phyloP scores from a whole-genome alignment of 2,329 filamentous ascomycete species.

The Metarhizium guizhouense region DNA sequence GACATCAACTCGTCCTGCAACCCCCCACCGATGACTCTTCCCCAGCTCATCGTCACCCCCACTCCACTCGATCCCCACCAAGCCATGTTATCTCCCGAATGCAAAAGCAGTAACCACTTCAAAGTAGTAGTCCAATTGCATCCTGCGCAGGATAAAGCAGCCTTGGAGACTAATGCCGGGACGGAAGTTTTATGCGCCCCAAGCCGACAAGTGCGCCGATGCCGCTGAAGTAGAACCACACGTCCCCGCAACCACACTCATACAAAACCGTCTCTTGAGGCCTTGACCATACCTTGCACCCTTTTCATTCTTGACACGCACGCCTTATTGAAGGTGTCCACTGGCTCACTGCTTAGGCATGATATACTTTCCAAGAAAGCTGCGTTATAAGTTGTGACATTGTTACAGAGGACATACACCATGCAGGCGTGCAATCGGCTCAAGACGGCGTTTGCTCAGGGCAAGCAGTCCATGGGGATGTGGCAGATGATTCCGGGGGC shows the following conservation, averaged over 20 bases:
- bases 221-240: neutral
- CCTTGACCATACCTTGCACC: neutral
- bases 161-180: neutral
- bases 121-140: neutral
- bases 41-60: neutral
- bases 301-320: neutral
- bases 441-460: slow-evolving; percentile 38
- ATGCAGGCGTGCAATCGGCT: slow-evolving; percentile 40
- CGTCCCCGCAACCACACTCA: neutral
- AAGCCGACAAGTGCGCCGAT: neutral
- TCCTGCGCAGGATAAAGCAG: no score
- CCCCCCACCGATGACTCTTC: neutral
- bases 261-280: neutral
- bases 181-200: neutral
- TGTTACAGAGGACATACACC: neutral
- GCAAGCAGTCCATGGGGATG: slow-evolving; percentile 42
- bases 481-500: slow-evolving; percentile 57
- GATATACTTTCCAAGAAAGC: neutral
- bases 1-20: neutral
- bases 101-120: neutral
- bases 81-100: neutral
- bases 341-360: neutral
- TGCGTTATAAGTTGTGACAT: neutral
- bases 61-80: neutral
- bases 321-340: neutral